These are phyloP conservation scores for Mycena galopus DNA, from an alignment of 768 basidiomycete genomes.

Conservation along the genomic window DNA sequence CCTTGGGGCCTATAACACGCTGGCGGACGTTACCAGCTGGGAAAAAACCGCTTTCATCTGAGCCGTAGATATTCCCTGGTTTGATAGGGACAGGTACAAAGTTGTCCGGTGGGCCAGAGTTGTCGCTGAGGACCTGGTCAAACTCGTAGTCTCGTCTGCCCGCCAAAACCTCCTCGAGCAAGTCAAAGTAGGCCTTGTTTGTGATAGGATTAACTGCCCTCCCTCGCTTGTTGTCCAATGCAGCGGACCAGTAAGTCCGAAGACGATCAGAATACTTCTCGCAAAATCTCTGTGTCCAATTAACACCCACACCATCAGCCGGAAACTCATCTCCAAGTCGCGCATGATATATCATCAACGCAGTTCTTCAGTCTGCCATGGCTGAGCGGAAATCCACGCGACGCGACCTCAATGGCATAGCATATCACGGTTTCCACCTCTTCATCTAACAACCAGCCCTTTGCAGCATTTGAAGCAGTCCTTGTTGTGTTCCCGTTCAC, in stretches of 20 bases:
- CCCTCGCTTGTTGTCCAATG: no score
- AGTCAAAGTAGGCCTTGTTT: no score
- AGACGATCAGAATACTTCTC: no score
- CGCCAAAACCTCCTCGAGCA: conserved; percentile 17
- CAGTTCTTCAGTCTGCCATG: conserved; percentile 39
- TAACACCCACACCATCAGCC: no score
- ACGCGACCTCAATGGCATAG: conserved; percentile 38
- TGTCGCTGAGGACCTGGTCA: neutral
- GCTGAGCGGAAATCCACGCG: conserved; percentile 45
- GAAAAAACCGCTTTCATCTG: conserved; percentile 42
- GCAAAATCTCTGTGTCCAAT: no score
- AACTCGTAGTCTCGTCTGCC: conserved; percentile 29
- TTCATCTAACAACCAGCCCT: conserved; percentile 8
- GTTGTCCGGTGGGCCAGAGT: neutral
- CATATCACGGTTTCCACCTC: conserved; percentile 39
- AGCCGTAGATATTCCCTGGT: conserved; percentile 38
- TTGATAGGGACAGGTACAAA: conserved; percentile 14
- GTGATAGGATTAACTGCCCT: no score
- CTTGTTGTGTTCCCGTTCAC: neutral
- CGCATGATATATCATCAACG: no score
- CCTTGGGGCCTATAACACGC: conserved; percentile 33
- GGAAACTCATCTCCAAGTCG: no score
- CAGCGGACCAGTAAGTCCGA: no score
- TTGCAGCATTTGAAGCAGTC: conserved; percentile 8
- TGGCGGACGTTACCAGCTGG: conserved; percentile 24